Percentiles rank a stretch among this genome's conserved stretches.
Evolutionary conservation across 2,329 filamentous ascomycete genomes (phyloP).

Genomic region (Trichoderma koningiopsis): DNA sequence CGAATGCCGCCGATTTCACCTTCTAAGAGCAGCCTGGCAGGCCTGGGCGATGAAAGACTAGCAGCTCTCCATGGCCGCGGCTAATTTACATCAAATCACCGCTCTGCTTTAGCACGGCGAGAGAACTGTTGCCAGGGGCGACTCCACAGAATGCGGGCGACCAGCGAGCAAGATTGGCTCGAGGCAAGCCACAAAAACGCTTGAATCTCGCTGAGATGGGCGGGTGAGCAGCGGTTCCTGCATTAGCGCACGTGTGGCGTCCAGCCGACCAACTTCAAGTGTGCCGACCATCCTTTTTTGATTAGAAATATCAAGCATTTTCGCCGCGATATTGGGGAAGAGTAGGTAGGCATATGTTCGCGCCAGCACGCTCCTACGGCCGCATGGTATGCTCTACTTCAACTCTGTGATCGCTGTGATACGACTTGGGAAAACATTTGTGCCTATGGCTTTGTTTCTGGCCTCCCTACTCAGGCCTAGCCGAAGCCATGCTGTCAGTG

Average conservation of each 20-base stretch:
- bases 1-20: constrained; percentile 21
- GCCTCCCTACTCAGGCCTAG: background rate
- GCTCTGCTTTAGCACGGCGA: background rate
- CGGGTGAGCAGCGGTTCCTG: constrained; percentile 31
- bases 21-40: constrained; percentile 21
- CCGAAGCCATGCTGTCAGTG: background rate
- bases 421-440: background rate
- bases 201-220: constrained; percentile 15
- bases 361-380: background rate
- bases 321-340: background rate
- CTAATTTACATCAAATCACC: constrained; percentile 8
- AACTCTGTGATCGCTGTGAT: background rate
- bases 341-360: background rate
- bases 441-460: background rate
- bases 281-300: background rate
- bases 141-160: constrained; percentile 19
- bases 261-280: background rate
- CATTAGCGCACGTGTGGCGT: constrained; percentile 28
- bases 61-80: constrained; percentile 7
- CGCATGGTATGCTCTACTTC: background rate
- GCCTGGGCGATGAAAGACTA: constrained; percentile 10
- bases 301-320: background rate
- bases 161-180: constrained; percentile 11
- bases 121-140: background rate
- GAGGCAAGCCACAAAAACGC: constrained; percentile 8